These are phyloP conservation scores for Yarrowia yakushimensis DNA, from an alignment of 805 yeast species.

Conservation along the genomic window DNA sequence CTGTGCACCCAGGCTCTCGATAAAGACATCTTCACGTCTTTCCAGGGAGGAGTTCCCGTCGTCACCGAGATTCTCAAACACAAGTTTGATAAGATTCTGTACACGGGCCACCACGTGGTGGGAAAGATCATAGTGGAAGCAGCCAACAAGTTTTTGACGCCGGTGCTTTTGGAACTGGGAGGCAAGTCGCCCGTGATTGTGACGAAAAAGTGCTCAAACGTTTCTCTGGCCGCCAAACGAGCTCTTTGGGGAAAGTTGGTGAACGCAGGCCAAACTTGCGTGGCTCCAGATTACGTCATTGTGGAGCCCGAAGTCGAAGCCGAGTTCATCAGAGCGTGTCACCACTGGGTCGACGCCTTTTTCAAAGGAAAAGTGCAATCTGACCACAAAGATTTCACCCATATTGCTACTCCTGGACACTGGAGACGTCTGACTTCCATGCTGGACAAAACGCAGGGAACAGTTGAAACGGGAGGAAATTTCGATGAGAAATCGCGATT, in stretches of 20 bases:
- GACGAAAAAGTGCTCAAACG: neutral
- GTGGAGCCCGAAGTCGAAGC: constrained; percentile 57
- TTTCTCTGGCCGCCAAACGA: constrained; percentile 49
- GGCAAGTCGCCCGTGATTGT: constrained; percentile 82
- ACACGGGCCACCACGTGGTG: constrained; percentile 76
- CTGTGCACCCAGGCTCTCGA: constrained; percentile 53
- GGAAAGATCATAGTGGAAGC: constrained; percentile 73
- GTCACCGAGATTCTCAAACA: constrained; percentile 56
- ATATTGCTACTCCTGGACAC: constrained; percentile 55
- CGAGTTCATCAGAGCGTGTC: constrained; percentile 46
- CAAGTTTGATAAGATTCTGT: constrained; percentile 76
- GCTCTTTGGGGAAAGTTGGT: constrained; percentile 72
- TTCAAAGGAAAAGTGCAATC: constrained; percentile 32
- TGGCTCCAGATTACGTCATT: constrained; percentile 77
- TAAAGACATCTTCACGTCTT: constrained; percentile 52
- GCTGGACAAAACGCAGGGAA: constrained; percentile 35
- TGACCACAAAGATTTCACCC: constrained; percentile 46
- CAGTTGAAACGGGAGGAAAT: constrained; percentile 33
- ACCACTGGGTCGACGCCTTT: constrained; percentile 44
- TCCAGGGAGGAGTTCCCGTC: constrained; percentile 70
- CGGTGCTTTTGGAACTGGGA: constrained; percentile 78
- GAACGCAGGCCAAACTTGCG: constrained; percentile 89
- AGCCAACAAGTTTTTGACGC: constrained; percentile 81
- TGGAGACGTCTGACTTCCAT: constrained; percentile 47
- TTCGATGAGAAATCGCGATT: constrained; percentile 42